Evolutionary conservation across 1,284 basidiomycete genomes (phyloP), one percentile per base, ranked within the genome.

Genomic region (Marasmius fiardii): DNA sequence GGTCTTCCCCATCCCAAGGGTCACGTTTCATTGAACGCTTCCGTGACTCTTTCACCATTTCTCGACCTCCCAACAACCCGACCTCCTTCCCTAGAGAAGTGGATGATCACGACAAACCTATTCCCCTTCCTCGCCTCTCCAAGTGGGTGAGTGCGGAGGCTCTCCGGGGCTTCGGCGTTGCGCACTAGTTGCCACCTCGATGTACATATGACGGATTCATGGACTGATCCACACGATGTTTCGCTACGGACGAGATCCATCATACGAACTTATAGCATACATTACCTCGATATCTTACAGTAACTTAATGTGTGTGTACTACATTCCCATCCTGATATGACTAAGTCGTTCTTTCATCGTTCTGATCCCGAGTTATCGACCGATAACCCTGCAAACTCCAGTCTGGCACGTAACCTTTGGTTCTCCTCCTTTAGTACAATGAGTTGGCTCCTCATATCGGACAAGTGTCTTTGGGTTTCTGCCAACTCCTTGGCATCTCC

Each of bases 91-190:
- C 81, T 18, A 67, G 67, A 51, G 68, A 64, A 53, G 68, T 77
- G 39, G 62, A 68, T 2, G 71, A 88, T 61, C 72, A 79, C 31
- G 80, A 88, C 65, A 63, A 75, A 58, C 83, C 85, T 4, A 80
- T 87, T 53, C 78, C 81, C 20, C 71, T 75, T 53, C 75, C 80
- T 33, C 68, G 69, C 31, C 67, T 72, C 45, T 81, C 80, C 5
- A 68, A 81, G 62, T 87, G 86, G 86, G 70, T 86, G 43, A 72
- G 71, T 20, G 85, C 83, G 6, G 76, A 79, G 58, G 66, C 61
- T 20, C 56, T 65, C 21, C 67, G 61, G 52, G 65, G 62, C 28
- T 59, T 65, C 43, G 51, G 43, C 10, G 28, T 31, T 4, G 28
- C 5, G 20, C 44, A 35, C 47, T 44, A 16, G 39, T 16, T n/a